These are phyloP conservation scores for Elongisporangium anandrum DNA, from an alignment of 352 stramenopile genomes.

Conservation along the genomic window DNA sequence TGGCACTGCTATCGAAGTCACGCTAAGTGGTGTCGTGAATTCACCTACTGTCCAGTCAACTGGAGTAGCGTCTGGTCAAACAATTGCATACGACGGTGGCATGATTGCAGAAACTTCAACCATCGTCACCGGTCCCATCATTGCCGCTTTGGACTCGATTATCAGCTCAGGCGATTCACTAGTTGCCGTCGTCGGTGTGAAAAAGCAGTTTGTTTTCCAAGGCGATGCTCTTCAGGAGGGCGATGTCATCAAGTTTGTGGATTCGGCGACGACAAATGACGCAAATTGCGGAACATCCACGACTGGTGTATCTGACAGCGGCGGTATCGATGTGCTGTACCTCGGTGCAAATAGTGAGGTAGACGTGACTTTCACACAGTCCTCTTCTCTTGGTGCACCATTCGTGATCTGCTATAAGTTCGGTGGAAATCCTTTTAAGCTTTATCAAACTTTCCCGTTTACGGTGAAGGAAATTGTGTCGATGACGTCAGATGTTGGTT, in stretches of 20 bases:
- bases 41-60: slow-evolving; percentile 28
- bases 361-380: slow-evolving; percentile 37
- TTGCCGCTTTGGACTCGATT: slow-evolving; percentile 33
- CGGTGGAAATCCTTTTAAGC: slow-evolving; percentile 58
- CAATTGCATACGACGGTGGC: slow-evolving; percentile 35
- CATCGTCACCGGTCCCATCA: slow-evolving; percentile 30
- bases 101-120: slow-evolving; percentile 33
- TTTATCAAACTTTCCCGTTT: slow-evolving; percentile 42
- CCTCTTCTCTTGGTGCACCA: slow-evolving; percentile 24
- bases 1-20: slow-evolving; percentile 26
- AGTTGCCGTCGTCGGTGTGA: slow-evolving; percentile 41
- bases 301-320: slow-evolving; percentile 39
- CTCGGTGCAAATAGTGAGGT: slow-evolving; percentile 18
- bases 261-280: slow-evolving; percentile 47
- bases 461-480: slow-evolving; percentile 46
- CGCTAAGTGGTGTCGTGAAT: slow-evolving; percentile 40
- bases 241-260: slow-evolving; percentile 65
- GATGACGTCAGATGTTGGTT: slow-evolving; percentile 25
- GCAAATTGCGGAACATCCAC: slow-evolving; percentile 38
- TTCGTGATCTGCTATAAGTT: slow-evolving; percentile 74
- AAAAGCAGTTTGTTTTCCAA: slow-evolving; percentile 46
- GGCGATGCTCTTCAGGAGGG: slow-evolving; percentile 26
- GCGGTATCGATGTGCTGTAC: slow-evolving; percentile 29
- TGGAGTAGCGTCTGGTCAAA: slow-evolving; percentile 17
- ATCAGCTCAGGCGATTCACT: slow-evolving; percentile 33